Evolutionary conservation across 257 asterid species (phyloP).

Genomic region (Orobanche coerulescens): DNA sequence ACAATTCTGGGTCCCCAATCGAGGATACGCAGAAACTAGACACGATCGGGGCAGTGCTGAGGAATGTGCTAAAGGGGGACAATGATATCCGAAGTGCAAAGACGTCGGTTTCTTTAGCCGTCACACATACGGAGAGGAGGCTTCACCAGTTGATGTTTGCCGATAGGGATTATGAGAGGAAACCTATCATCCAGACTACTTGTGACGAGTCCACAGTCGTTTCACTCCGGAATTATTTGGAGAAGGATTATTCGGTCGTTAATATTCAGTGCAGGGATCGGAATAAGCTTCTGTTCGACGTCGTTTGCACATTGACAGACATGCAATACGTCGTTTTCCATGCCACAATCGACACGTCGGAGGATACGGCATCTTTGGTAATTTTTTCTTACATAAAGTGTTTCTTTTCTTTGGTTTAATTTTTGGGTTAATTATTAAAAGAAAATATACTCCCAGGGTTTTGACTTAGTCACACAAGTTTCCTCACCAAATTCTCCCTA

Average conservation of each 20-base stretch:
- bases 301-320: constrained; percentile 87
- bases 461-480: too few species aligned
- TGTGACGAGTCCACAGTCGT: constrained; percentile 43
- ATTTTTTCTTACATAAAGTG: not conserved
- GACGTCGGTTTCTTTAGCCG: constrained; percentile 56
- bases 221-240: constrained; percentile 65
- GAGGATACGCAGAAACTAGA: constrained; percentile 56
- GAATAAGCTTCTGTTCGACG: constrained; percentile 75
- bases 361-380: constrained; percentile 68
- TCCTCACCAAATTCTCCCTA: too few species aligned
- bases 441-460: too few species aligned
- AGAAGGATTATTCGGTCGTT: constrained; percentile 78
- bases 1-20: constrained; percentile 58
- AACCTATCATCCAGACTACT: constrained; percentile 27
- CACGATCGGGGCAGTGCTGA: constrained; percentile 48
- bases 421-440: not conserved
- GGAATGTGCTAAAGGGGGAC: constrained; percentile 87
- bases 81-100: constrained; percentile 74
- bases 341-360: constrained; percentile 64
- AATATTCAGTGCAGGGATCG: constrained; percentile 78
- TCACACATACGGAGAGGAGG: constrained; percentile 82
- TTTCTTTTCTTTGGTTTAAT: not conserved
- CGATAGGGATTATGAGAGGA: constrained; percentile 80
- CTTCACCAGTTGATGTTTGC: constrained; percentile 98
- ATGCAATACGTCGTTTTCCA: constrained; percentile 89